A percentile compares a stretch with the other conserved stretches of the same genome.
Conservation (phyloP, 75 land plant genomes). For the Selaginella moellendorffii region DNA sequence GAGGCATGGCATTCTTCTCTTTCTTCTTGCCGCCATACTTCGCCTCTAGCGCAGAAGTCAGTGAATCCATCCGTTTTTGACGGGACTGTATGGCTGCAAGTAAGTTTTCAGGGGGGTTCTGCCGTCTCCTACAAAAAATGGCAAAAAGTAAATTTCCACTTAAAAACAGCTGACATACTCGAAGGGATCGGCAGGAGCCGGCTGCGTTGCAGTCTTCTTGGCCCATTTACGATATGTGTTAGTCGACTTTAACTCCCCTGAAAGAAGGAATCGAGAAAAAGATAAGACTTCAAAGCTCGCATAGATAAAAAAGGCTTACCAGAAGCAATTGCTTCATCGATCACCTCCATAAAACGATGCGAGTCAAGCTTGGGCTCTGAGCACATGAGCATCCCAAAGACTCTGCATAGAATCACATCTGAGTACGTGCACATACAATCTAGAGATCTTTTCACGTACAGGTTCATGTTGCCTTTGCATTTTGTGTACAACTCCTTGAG, state of each 20-base stretch:
- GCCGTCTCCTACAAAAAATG: slow-evolving; percentile 5
- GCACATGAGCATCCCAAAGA: slow-evolving; percentile 64
- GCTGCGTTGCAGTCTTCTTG: slow-evolving; percentile 34
- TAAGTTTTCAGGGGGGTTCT: slow-evolving; percentile 17
- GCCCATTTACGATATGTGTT: slow-evolving; percentile 73
- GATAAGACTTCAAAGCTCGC: too few relatives aligned
- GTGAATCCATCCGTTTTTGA: slow-evolving; percentile 44
- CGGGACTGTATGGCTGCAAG: slow-evolving; percentile 17
- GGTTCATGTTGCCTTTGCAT: slow-evolving; percentile 35
- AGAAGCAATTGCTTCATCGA: slow-evolving; percentile 67
- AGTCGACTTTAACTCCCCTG: slow-evolving; percentile 58
- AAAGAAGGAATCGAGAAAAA: too few relatives aligned
- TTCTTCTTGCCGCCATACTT: slow-evolving; percentile 34
- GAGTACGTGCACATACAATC: neutral
- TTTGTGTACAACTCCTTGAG: slow-evolving; percentile 44
- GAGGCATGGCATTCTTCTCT: neutral
- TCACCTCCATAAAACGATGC: slow-evolving; percentile 74
- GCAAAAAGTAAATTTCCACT: neutral
- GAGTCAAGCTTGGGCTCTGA: slow-evolving; percentile 74
- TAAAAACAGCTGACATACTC: slow-evolving; percentile 19
- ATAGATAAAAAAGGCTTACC: slow-evolving; percentile 21
- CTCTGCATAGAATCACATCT: slow-evolving; percentile 31
- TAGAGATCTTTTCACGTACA: neutral
- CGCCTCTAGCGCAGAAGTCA: slow-evolving; percentile 48
- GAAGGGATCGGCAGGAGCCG: slow-evolving; percentile 55